A percentile compares a stretch with the other conserved stretches of the same genome.
Conservation (phyloP, 257 asterid species). For the Coffea canephora region DNA sequence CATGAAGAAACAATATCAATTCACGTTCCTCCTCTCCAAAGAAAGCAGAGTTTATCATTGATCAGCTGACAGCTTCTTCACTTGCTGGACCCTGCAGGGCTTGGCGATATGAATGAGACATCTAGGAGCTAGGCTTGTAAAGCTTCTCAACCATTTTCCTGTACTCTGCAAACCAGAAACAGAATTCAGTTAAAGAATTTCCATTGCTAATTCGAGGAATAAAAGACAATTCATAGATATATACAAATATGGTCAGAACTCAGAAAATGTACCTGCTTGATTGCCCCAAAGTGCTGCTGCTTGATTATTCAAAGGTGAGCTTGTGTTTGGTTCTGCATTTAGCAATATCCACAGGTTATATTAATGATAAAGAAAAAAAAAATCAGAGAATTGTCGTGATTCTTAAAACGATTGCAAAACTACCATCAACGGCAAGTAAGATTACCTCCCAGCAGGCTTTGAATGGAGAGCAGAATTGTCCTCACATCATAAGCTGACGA, state of each 20-base stretch:
- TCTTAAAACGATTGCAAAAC: too few species aligned
- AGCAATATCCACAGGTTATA: slow-evolving; percentile 10
- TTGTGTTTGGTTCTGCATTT: slow-evolving; percentile 70
- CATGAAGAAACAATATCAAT: slow-evolving; percentile 4
- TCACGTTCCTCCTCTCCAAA: slow-evolving; percentile 1
- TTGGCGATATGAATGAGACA: background rate
- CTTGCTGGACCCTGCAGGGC: background rate
- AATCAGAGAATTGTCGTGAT: too few species aligned
- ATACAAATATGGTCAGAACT: background rate
- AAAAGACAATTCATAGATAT: background rate
- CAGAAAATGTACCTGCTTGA: slow-evolving; percentile 60
- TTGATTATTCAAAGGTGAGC: slow-evolving; percentile 87
- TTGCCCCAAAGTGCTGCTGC: slow-evolving; percentile 89
- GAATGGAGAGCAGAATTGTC: slow-evolving; percentile 82
- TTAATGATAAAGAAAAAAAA: too few species aligned
- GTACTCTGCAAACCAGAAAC: slow-evolving; percentile 28
- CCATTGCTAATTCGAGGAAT: background rate
- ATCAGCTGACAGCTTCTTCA: background rate
- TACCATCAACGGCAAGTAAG: too few species aligned
- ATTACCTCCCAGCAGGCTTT: slow-evolving; percentile 95
- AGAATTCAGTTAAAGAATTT: background rate
- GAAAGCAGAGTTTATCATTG: background rate
- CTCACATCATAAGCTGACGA: slow-evolving; percentile 96
- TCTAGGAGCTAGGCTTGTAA: slow-evolving; percentile 34
- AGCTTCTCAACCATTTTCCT: slow-evolving; percentile 45